phyloP scores from a whole-genome alignment of 495 filamentous ascomycete genomes.

The Tuber magnatum region DNA sequence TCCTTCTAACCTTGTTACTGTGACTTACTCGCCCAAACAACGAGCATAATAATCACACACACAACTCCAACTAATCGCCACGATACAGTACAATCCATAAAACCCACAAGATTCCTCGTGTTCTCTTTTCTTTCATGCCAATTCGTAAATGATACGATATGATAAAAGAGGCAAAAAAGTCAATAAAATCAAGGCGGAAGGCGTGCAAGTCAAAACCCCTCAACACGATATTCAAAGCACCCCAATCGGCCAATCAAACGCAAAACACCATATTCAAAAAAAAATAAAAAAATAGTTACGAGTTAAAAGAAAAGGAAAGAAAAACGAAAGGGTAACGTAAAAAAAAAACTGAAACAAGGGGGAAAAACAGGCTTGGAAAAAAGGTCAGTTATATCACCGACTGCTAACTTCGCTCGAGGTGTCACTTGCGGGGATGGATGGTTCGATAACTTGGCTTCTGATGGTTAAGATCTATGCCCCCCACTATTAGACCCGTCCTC shows the following conservation, averaged over 20 bases:
- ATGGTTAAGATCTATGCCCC: slow-evolving; percentile 35
- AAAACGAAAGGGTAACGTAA: neutral
- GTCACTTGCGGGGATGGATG: slow-evolving; percentile 34
- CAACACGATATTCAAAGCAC: neutral
- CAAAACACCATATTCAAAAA: neutral
- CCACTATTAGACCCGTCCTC: neutral
- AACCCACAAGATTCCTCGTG: neutral
- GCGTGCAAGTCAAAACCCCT: neutral
- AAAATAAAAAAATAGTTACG: neutral
- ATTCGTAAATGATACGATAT: neutral
- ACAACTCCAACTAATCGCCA: neutral
- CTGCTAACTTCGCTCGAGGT: slow-evolving; percentile 15
- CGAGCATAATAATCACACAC: neutral
- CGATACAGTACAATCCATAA: neutral
- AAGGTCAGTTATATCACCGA: neutral
- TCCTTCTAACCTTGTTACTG: neutral
- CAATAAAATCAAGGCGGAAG: neutral
- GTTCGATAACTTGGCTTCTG: slow-evolving; percentile 40
- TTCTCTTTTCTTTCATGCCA: neutral
- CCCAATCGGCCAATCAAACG: neutral
- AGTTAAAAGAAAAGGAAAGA: too few relatives aligned
- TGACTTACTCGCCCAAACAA: neutral
- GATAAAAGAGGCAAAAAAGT: neutral
- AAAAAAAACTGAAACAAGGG: neutral
- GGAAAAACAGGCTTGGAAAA: neutral